Base-by-base conservation (phyloP, 495 filamentous ascomycete genomes). In the Penicilliopsis zonata region DNA sequence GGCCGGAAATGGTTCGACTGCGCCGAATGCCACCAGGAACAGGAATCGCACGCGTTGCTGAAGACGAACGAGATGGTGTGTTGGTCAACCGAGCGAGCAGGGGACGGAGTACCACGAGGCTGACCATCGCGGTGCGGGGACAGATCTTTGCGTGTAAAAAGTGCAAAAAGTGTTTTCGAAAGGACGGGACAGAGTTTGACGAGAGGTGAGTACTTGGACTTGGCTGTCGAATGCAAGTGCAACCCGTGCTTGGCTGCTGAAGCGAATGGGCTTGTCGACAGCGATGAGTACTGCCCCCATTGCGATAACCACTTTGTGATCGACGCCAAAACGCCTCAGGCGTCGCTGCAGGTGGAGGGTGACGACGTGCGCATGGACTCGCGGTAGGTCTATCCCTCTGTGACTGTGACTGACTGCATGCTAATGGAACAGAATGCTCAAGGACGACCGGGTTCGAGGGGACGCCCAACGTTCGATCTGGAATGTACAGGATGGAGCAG, bases 1-100 rank as follows among this genome's bases (percentile, higher is more conserved):
- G 84, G 84, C 65, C 69, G 76, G 27, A 94, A 94, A 72, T 96
- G 90, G 90, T 96, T 94, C 63, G 92, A 96, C 59, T 98, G 92
- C 61, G 82, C 85, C 35, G 82, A 94, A 53, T 98, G 90, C 61
- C 90, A 98, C 65, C 65, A 65, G 22, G 90, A 95, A 44, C 62
- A 72, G 33, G 81, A 87, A 49, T 51, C 64, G 22, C 90, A 98
- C 51, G 50, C 65, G 23, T 74, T 98, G 26, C 53, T 70, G 22
- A 82, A 95, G 57, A 64, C 63, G 24, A 64, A 74, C 41, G 92
- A 96, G 40, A 92, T 98, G 86, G 79, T 78, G 52, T 24, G 37
- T 24, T 12, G 21, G 17, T 32, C 25, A 8, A 8, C 7, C 14
- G 5, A 13, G 13, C 13, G 13, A 30, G 8, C 14, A 13, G 7